These are phyloP conservation scores for Mycena haematopus DNA, from an alignment of 768 basidiomycete species.

Conservation along the genomic window DNA sequence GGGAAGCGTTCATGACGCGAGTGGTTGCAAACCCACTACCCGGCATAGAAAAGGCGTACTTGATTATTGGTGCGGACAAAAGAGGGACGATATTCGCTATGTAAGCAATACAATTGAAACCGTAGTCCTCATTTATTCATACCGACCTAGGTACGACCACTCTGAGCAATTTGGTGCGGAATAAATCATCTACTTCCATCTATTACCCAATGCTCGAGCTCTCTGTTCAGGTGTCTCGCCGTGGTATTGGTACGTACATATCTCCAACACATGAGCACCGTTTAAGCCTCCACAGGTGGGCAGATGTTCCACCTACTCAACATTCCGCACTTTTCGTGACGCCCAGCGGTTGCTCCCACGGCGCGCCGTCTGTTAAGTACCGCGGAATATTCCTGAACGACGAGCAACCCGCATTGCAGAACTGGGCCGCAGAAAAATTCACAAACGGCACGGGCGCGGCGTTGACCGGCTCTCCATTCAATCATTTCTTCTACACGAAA, in stretches of 20 bases:
- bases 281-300: too few species aligned
- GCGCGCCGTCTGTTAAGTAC: constrained; percentile 70
- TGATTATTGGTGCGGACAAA: constrained; percentile 74
- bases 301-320: constrained; percentile 70
- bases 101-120: constrained; percentile 30
- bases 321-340: constrained; percentile 56
- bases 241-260: too few species aligned
- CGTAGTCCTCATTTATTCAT: neutral
- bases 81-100: constrained; percentile 71
- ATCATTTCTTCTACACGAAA: constrained; percentile 63
- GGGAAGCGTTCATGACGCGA: constrained; percentile 66
- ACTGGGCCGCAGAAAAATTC: constrained; percentile 75
- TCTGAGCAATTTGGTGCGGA: constrained; percentile 68
- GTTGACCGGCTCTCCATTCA: constrained; percentile 63
- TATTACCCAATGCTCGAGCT: constrained; percentile 4
- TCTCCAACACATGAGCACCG: too few species aligned
- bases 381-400: constrained; percentile 80
- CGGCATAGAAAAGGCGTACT: constrained; percentile 65
- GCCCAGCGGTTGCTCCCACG: constrained; percentile 57
- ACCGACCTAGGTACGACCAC: constrained; percentile 49
- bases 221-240: constrained; percentile 61
- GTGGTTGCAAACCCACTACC: constrained; percentile 62
- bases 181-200: neutral
- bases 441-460: constrained; percentile 64
- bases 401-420: constrained; percentile 73